Evolutionary conservation across 2,329 filamentous ascomycete species (phyloP).

Genomic region (Chaetomium strumarium): DNA sequence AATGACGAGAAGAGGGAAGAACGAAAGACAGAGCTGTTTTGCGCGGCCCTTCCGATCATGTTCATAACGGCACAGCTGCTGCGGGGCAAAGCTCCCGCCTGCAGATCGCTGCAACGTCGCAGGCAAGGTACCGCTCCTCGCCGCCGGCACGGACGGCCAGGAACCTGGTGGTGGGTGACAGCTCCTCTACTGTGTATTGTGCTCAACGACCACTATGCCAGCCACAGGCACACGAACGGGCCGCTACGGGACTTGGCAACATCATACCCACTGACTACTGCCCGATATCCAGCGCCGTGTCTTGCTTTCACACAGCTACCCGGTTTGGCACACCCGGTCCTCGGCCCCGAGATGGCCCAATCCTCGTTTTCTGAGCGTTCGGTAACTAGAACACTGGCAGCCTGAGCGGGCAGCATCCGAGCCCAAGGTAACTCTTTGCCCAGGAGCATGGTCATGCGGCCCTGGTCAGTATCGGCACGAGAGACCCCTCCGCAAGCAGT

Average conservation of each 20-base stretch:
- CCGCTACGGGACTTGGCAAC: neutral
- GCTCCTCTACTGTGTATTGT: neutral
- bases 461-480: neutral
- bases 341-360: constrained; percentile 6
- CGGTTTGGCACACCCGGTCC: constrained; percentile 2
- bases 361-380: neutral
- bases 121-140: constrained; percentile 10
- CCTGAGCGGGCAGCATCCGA: neutral
- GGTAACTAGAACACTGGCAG: neutral
- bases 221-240: neutral
- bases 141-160: neutral
- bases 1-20: neutral
- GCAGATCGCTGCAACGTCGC: constrained; percentile 18
- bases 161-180: too few relatives aligned
- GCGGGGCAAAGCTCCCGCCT: constrained; percentile 16
- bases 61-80: constrained; percentile 13
- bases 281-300: neutral
- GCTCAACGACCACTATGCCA: neutral
- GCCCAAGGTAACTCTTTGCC: neutral
- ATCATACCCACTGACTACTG: neutral
- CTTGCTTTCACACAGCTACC: neutral
- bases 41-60: neutral
- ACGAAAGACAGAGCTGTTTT: neutral
- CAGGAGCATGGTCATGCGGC: neutral
- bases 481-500: neutral